A percentile compares a stretch with the other conserved stretches of the same genome.
phyloP scores from a whole-genome alignment of 257 asterid species.

The Solanum ossicruentum region DNA sequence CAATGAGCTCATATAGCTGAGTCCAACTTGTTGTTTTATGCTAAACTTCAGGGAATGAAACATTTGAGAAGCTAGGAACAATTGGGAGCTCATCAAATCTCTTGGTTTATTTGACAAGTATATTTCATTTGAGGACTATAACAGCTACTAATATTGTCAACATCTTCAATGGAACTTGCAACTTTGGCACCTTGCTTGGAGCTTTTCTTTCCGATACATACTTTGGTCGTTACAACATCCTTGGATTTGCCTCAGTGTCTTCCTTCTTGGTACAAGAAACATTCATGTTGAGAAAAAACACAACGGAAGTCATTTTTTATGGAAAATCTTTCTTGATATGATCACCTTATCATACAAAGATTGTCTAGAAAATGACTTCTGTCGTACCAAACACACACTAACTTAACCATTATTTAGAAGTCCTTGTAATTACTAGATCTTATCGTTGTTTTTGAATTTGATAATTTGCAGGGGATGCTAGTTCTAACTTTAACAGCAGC shows the following conservation, averaged over 20 bases:
- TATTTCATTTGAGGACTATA: slow-evolving; percentile 17
- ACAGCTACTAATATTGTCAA: slow-evolving; percentile 20
- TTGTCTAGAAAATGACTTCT: not conserved
- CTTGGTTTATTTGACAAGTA: slow-evolving; percentile 18
- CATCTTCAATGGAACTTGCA: slow-evolving; percentile 19
- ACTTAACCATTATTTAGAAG: not conserved
- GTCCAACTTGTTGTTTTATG: not conserved
- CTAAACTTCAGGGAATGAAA: slow-evolving; percentile 14
- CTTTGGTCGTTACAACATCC: slow-evolving; percentile 19
- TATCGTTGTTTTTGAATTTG: not conserved
- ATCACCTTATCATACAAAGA: not conserved
- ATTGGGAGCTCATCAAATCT: slow-evolving; percentile 17
- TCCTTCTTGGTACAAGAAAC: slow-evolving; percentile 12
- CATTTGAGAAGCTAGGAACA: slow-evolving; percentile 24
- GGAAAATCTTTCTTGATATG: not conserved
- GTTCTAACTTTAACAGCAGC: slow-evolving; percentile 17
- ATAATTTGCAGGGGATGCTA: slow-evolving; percentile 19
- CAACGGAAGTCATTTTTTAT: not conserved
- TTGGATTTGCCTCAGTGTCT: slow-evolving; percentile 15
- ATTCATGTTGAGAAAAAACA: not conserved
- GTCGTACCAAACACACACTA: not conserved
- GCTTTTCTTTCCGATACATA: slow-evolving; percentile 22
- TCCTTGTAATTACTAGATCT: not conserved
- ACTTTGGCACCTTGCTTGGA: slow-evolving; percentile 20
- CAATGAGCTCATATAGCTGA: not conserved